Conservation (phyloP, 1,139 yeast genomes). For the Pichia sp. region DNA sequence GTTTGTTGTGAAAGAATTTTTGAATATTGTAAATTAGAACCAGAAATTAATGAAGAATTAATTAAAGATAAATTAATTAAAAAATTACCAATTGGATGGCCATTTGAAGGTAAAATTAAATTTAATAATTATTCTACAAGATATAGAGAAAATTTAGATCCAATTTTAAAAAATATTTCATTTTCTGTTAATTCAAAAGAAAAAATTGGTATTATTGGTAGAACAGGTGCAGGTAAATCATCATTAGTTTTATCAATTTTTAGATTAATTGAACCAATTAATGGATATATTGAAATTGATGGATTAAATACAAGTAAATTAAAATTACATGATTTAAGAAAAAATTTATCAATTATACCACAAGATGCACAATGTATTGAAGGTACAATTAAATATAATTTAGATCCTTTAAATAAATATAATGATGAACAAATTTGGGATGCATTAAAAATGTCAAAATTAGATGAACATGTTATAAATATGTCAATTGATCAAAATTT, state of each 20-base stretch:
- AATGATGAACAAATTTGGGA: slow-evolving; percentile 51
- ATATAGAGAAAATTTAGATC: slow-evolving; percentile 53
- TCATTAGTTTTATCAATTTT: slow-evolving; percentile 67
- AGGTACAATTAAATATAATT: slow-evolving; percentile 53
- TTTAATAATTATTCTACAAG: slow-evolving; percentile 58
- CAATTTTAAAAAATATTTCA: slow-evolving; percentile 49
- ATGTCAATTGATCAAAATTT: slow-evolving; percentile 29
- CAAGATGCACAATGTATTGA: slow-evolving; percentile 65
- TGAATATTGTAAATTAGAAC: slow-evolving; percentile 58
- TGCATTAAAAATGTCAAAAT: slow-evolving; percentile 47
- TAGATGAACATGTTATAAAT: slow-evolving; percentile 40
- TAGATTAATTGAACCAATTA: slow-evolving; percentile 60
- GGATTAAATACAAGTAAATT: slow-evolving; percentile 41
- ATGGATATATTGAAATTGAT: slow-evolving; percentile 50
- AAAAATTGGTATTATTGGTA: slow-evolving; percentile 75
- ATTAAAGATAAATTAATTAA: slow-evolving; percentile 27
- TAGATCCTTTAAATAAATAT: slow-evolving; percentile 52
- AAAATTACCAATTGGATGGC: slow-evolving; percentile 48
- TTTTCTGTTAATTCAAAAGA: slow-evolving; percentile 52
- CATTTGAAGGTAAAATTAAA: slow-evolving; percentile 47
- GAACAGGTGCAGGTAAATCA: slow-evolving; percentile 85
- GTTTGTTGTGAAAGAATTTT: slow-evolving; percentile 73
- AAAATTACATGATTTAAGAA: slow-evolving; percentile 46
- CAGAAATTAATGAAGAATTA: slow-evolving; percentile 42
- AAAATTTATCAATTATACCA: slow-evolving; percentile 56